A percentile compares a stretch with the other conserved stretches of the same genome.
Conservation (phyloP, 768 basidiomycete genomes). For the Kwoniella bestiolae region DNA sequence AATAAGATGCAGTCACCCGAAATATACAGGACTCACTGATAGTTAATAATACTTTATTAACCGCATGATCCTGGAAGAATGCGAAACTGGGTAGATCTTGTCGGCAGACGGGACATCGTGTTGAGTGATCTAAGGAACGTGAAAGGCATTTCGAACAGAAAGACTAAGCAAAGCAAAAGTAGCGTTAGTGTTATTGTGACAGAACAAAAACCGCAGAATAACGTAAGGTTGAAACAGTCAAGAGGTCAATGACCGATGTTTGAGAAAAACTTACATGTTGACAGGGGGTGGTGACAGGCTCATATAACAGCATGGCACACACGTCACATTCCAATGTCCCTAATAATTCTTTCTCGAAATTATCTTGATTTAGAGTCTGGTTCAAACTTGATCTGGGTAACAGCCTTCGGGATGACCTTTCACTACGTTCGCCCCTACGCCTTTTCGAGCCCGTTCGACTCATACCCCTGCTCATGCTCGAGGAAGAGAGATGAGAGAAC, state of each 20-base stretch:
- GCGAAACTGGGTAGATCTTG: conserved; percentile 72
- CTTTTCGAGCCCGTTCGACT: conserved; percentile 17
- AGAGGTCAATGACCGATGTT: not conserved
- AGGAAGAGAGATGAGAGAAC: conserved; percentile 11
- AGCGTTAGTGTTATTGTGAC: too few relatives aligned
- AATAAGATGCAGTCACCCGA: not conserved
- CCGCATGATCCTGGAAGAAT: conserved; percentile 79
- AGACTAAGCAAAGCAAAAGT: conserved; percentile 62
- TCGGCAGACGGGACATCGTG: conserved; percentile 83
- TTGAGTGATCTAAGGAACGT: conserved; percentile 83
- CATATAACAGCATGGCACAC: conserved; percentile 79
- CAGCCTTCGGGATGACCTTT: not conserved
- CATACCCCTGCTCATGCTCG: too few relatives aligned
- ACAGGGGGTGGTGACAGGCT: conserved; percentile 90
- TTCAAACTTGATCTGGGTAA: conserved; percentile 5
- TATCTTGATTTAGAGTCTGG: not conserved
- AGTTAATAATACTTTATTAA: conserved; percentile 72
- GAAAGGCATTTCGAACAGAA: conserved; percentile 89
- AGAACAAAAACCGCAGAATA: too few relatives aligned
- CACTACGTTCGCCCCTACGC: conserved; percentile 4
- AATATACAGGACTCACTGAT: conserved; percentile 62
- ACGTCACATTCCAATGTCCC: conserved; percentile 86
- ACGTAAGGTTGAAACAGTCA: too few relatives aligned
- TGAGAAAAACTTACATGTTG: conserved; percentile 71
- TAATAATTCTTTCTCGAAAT: conserved; percentile 60